phyloP scores from a whole-genome alignment of 176 grass and related monocot genomes.

The Lolium rigidum region DNA sequence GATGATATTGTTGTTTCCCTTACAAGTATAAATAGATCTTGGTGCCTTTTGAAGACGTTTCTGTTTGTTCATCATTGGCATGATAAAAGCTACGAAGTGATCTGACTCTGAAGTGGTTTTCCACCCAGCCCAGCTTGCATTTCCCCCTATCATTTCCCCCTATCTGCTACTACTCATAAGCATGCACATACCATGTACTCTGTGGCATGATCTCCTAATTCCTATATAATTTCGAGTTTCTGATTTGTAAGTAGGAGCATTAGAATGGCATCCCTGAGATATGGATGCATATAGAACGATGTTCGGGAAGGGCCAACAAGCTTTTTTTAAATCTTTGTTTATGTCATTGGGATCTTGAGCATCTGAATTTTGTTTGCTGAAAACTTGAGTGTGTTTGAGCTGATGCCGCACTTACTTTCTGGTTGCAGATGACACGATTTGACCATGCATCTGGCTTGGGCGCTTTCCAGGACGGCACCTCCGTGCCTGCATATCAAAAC shows the following conservation, averaged over 20 bases:
- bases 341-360: no score
- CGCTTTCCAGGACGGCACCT: background rate
- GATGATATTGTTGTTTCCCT: background rate
- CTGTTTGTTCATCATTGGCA: no score
- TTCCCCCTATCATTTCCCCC: background rate
- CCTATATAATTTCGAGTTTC: background rate
- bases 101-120: background rate
- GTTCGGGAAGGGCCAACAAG: background rate
- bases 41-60: background rate
- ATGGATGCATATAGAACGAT: slow-evolving; percentile 8
- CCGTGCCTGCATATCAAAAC: background rate
- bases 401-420: slow-evolving; percentile 5
- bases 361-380: background rate
- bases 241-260: background rate
- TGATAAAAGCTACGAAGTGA: background rate
- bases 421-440: slow-evolving; percentile 34
- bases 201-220: background rate
- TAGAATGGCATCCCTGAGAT: background rate
- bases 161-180: background rate
- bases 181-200: background rate
- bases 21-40: background rate
- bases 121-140: background rate
- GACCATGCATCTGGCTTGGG: slow-evolving; percentile 4
- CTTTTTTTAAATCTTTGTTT: no score
- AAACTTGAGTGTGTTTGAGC: background rate